A percentile compares a stretch with the other conserved stretches of the same genome.
Evolutionary conservation across 495 filamentous ascomycete genomes (phyloP).

Genomic region (Neurospora sp.): DNA sequence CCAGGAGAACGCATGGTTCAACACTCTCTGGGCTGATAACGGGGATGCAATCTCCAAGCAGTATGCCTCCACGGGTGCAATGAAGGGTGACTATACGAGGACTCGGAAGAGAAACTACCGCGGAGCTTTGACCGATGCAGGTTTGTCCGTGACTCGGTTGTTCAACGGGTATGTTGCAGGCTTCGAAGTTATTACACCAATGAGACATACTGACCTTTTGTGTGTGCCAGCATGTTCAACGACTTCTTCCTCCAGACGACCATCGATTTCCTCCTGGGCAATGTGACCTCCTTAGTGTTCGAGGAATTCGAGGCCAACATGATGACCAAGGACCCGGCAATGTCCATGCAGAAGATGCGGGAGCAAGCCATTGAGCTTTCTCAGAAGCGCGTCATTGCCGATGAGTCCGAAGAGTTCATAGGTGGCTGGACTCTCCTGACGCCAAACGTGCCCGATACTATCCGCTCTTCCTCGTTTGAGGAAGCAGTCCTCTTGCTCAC

Average conservation of each 20-base stretch:
- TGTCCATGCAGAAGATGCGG: conserved; percentile 72
- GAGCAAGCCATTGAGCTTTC: conserved; percentile 83
- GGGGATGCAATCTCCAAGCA: conserved; percentile 65
- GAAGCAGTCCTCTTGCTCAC: conserved; percentile 83
- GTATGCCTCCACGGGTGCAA: conserved; percentile 80
- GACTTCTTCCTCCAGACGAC: conserved; percentile 92
- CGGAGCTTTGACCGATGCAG: conserved; percentile 90
- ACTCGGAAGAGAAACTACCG: conserved; percentile 82
- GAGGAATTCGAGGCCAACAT: conserved; percentile 85
- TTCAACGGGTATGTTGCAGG: conserved; percentile 41
- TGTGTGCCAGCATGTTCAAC: conserved; percentile 73
- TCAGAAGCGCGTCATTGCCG: conserved; percentile 72
- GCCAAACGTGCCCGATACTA: conserved; percentile 44
- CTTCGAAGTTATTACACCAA: background rate
- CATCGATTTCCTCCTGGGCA: conserved; percentile 90
- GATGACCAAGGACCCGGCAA: conserved; percentile 76
- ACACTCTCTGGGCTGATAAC: conserved; percentile 92
- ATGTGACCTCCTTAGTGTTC: conserved; percentile 71
- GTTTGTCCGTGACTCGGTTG: conserved; percentile 67
- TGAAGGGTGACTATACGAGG: conserved; percentile 92
- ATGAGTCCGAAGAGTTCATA: conserved; percentile 70
- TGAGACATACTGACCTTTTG: conserved; percentile 12
- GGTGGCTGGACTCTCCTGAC: conserved; percentile 73
- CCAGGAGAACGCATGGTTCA: conserved; percentile 79
- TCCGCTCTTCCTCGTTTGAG: conserved; percentile 65